Conservation (phyloP, 2,329 filamentous ascomycete species). For the Cercospora sp. region DNA sequence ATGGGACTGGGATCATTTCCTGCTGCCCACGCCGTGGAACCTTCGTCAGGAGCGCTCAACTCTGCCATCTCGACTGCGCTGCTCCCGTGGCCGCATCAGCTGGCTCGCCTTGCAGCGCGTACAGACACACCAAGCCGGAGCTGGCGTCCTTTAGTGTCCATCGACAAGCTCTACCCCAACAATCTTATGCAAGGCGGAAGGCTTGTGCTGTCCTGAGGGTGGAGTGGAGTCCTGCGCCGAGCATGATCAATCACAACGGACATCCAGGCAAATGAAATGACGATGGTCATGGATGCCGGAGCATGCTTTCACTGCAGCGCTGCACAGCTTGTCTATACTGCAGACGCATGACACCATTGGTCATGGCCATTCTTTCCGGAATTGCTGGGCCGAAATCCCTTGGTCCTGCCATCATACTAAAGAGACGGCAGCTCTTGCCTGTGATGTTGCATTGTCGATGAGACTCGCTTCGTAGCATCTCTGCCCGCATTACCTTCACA, state of each 20-base stretch:
- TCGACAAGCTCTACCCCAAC: background rate
- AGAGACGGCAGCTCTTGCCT: background rate
- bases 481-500: background rate
- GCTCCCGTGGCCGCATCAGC: background rate
- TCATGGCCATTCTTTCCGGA: background rate
- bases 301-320: conserved; percentile 5
- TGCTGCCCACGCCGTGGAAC: background rate
- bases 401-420: background rate
- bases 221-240: background rate
- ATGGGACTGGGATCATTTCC: background rate
- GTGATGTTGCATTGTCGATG: background rate
- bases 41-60: background rate
- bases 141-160: background rate
- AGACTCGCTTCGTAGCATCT: background rate
- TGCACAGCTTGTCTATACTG: background rate
- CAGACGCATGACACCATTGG: background rate
- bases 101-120: background rate
- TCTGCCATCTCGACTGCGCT: background rate
- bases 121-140: background rate
- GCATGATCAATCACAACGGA: background rate
- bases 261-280: conserved; percentile 15
- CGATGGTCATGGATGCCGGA: conserved; percentile 11
- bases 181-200: background rate
- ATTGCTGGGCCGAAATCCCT: background rate
- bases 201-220: background rate